phyloP scores from a whole-genome alignment of 768 basidiomycete species.

The Paxillus ammoniavirescens region DNA sequence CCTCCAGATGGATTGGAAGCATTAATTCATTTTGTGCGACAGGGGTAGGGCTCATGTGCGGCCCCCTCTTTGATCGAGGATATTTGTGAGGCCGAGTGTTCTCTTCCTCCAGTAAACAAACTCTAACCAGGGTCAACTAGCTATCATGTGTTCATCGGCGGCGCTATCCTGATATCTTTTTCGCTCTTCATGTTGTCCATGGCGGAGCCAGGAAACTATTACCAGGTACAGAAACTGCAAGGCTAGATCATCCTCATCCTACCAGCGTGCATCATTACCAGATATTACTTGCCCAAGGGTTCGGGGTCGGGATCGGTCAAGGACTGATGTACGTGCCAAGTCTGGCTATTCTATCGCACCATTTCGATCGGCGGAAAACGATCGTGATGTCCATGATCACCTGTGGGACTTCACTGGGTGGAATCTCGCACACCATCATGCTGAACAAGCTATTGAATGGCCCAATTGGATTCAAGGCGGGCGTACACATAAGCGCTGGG shows the following conservation, averaged over 20 bases:
- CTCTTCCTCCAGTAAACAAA: no score
- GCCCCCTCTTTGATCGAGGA: constrained; percentile 50
- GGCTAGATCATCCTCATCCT: not conserved
- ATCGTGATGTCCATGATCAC: constrained; percentile 45
- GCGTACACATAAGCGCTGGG: constrained; percentile 38
- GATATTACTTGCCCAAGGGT: constrained; percentile 45
- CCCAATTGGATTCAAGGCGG: constrained; percentile 42
- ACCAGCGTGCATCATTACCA: constrained; percentile 12
- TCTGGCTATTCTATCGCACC: constrained; percentile 41
- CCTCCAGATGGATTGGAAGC: constrained; percentile 44
- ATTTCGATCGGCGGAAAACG: constrained; percentile 41
- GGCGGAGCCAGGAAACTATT: constrained; percentile 32
- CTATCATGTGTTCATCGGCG: constrained; percentile 16
- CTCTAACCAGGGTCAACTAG: not conserved
- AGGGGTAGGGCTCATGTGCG: constrained; percentile 39
- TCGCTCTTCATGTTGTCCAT: constrained; percentile 39
- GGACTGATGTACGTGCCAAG: constrained; percentile 47
- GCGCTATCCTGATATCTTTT: constrained; percentile 26
- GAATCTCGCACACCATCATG: constrained; percentile 57
- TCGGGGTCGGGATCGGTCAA: constrained; percentile 40
- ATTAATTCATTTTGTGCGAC: constrained; percentile 42
- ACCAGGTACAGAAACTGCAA: constrained; percentile 25
- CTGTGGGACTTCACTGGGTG: constrained; percentile 53
- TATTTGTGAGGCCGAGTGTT: constrained; percentile 36
- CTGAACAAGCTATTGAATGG: constrained; percentile 48